Evolutionary conservation across 108 stramenopile species (phyloP), one percentile per base, ranked within the genome.

Genomic region (Cyclotella atomus): DNA sequence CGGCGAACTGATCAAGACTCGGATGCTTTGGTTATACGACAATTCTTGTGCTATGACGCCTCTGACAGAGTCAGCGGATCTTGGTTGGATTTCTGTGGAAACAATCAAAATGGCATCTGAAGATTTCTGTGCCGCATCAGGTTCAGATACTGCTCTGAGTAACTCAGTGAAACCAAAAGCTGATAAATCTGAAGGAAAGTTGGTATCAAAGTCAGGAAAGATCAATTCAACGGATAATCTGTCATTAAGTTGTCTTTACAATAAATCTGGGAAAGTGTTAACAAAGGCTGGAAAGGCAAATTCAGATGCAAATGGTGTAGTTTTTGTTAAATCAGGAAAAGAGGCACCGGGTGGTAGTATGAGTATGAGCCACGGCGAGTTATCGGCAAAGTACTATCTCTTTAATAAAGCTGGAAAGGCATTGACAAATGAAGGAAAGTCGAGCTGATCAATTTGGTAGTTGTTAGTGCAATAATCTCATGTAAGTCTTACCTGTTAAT

Each of bases 21-120:
- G 64, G n/a, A 17, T 65, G 45, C 44, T 45, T 15, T 65, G 64
- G 64, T 46, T 32, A 27, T 65, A 46, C 35, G 46, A 32, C 17
- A 46, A 65, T 5, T 28, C 28, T 16, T 65, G 64, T 49, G 46
- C 46, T 65, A 28, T 1, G 1, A 27, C n/a, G 21, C 29, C 24
- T 47, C 27, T 29, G 27, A 46, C 30, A 16, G 46, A 20, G 15
- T 5, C 17, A 38, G 64, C n/a, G 0, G 25, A 12, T 25, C 3
- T 65, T 27, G 64, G 64, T 17, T 65, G 64, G 64, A 45, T 49
- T 5, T 23, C 21, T 12, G 45, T 65, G 43, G 64, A 49, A 47
- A 65, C 46, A 44, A 30, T 14, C 32, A 30, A 57, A 30, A 4
- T n/a, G 1, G 56, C 56, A 28, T 57, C 56, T 10, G 29, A 57